Evolutionary conservation across 208 protist genomes (phyloP), one percentile per base, ranked within the genome.

Genomic region (Leishmania amazonensis): DNA sequence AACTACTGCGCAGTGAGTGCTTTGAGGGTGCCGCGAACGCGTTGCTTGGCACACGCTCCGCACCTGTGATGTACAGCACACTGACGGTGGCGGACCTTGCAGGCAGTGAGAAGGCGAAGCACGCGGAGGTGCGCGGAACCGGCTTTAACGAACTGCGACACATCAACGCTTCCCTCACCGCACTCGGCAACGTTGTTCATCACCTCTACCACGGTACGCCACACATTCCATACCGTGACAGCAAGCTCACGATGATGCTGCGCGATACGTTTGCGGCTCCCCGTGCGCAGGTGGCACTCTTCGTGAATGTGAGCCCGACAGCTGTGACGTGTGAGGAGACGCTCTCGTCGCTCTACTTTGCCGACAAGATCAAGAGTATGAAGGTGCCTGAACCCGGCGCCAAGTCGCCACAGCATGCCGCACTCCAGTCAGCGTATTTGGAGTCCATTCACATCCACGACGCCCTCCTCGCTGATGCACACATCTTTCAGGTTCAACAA

Each of bases 91-190:
- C 90, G 9, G 97, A 99, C 86, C 87, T 99, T 21, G 96, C 97
- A 1, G 97, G 97, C 5, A 96, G 88, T 77, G 96, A 99, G 81
- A 92, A 95, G 70, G 85, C 88, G 35, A 89, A 89, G 75, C 86
- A 93, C 76, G 78, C 90, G 1, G 81, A 93, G 54, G 93, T 92
- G 35, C 75, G 83, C 42, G 91, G 89, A 31, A 80, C 85, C 11
- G 87, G 85, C 40, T 88, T 97, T 51, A 87, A 95, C 38, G 95
- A 99, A 81, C 88, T 97, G 47, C 89, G 92, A 49, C 82, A 81
- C 51, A 98, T 99, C 82, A 98, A 98, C 85, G 81, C 91, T 45
- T 98, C 96, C 45, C 90, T 99, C 35, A 94, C 96, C n/a, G 86
- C 93, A 3, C 90, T 98, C 28, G 94, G 95, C 53, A 96, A 95